A percentile compares a stretch with the other conserved stretches of the same genome.
These are phyloP conservation scores for Russula compacta DNA, from an alignment of 768 basidiomycete genomes.

Conservation along the genomic window DNA sequence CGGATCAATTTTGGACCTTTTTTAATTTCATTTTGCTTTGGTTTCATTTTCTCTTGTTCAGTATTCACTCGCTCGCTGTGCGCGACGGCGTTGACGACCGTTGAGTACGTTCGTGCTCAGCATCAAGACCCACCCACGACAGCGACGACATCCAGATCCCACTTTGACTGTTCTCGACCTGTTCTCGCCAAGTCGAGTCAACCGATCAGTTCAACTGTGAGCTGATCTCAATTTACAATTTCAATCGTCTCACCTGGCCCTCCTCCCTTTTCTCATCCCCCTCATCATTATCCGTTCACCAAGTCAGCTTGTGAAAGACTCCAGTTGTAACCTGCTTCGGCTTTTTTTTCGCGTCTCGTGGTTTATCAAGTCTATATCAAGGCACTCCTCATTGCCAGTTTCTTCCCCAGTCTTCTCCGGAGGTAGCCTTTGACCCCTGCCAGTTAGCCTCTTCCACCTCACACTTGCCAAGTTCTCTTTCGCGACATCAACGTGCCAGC, in stretches of 20 bases:
- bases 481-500: slow-evolving; percentile 5
- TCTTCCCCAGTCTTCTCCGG: neutral
- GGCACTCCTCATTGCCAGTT: neutral
- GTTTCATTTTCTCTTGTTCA: neutral
- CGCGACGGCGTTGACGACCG: slow-evolving; percentile 8
- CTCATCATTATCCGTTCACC: neutral
- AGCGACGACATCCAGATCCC: neutral
- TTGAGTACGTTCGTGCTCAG: neutral
- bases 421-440: neutral
- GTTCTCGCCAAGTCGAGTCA: neutral
- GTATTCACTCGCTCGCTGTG: neutral
- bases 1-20: neutral
- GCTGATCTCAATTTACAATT: slow-evolving; percentile 2
- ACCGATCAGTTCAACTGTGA: neutral
- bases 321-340: neutral
- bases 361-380: slow-evolving; percentile 12
- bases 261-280: neutral
- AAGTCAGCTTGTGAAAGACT: neutral
- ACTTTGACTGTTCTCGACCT: neutral
- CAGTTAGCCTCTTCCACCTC: neutral
- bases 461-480: neutral
- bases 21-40: neutral
- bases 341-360: neutral
- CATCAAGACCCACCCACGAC: slow-evolving; percentile 1
- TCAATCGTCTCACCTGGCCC: neutral